Evolutionary conservation across 768 basidiomycete species (phyloP), one percentile per base, ranked within the genome.

Genomic region (Lactifluus hygrophoroides): DNA sequence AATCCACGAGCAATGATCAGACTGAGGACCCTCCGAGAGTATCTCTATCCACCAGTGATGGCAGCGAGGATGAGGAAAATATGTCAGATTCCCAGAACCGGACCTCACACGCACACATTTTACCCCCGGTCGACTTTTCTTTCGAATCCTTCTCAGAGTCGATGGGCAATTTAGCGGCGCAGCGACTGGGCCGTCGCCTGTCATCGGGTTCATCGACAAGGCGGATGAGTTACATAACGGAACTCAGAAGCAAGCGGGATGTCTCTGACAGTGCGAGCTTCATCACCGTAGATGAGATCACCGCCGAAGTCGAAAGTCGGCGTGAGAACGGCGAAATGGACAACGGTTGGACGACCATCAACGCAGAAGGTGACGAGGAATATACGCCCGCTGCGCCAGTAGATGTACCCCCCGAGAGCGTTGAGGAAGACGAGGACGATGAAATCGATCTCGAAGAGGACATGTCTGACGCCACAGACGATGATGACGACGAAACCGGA

Each of bases 201-300:
- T 79, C 82, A n/a, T 69, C 75, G 49, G 66, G 80, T 37, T 73
- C 70, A 34, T 73, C 69, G 16, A 80, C 76, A 42, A 82, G 80
- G 63, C 83, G 90, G 5, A 79, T 85, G 75, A 92, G 90, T 67
- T 86, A 83, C 69, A 86, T 89, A 75, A 87, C 85, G 1, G 90
- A 92, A 67, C 69, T 91, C 56, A 77, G 89, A 59, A 88, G 83
- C 69, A 89, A 84, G 69, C 83, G 88, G 21, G 92, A 96, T 66
- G 77, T 80, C 38, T 89, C 88, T 0, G 93, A 95, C 67, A 91
- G 92, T 8, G 91, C 90, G 4, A 93, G 90, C 64, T 73, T 97
- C 66, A 79, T 97, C 71, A 99, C 95, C 0, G 90, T 99, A 23
- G 95, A 99, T 67, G 93, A 99, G 72, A 96, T 99, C 66, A 97